Base-by-base conservation (phyloP, 208 protist species). In the Zelonia costaricensis region DNA sequence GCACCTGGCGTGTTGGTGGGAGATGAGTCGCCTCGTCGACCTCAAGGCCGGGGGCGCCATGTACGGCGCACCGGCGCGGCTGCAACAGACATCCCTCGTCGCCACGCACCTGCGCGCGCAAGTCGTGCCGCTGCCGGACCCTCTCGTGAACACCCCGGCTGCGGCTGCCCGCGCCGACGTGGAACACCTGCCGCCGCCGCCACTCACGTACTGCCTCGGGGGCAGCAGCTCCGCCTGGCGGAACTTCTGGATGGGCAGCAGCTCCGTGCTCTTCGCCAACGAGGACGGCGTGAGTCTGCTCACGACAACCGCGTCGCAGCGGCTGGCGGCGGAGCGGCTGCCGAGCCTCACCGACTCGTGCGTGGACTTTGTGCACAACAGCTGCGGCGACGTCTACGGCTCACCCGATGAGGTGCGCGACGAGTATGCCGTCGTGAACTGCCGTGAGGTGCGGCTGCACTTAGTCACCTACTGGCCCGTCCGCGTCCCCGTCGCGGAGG, bases 211-310 rank as follows among this genome's bases (percentile, higher is more conserved):
- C 52, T 63, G 54, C 35, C 56, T 86, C 3, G 80, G 69, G 30
- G 54, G 62, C 33, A 86, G 80, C 56, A 86, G 80, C 51, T 44
- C 66, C 15, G 80, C 80, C 2, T 86, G 80, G 80, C 65, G 69
- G 23, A 62, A 53, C 20, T 80, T 64, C 43, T 82, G 76, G 76
- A 66, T 78, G 12, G 80, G 80, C 45, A 45, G 62, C 47, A 51
- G 31, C 33, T 74, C 80, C 36, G 75, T 75, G 12, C 53, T 86
- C 22, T 75, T 67, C 52, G 69, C 68, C 8, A 55, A 77, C 45
- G 80, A 86, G 47, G 68, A 62, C 7, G 80, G 73, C 16, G 72
- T 80, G 9, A 47, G 39, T 8, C 57, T 86, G 31, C 67, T 80
- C 15, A 39, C 35, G 38, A 40, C 18, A 0, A 43, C 12, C 39